Base-by-base conservation (phyloP, 176 grass and related monocot species). In the Hyparrhenia diplandra region DNA sequence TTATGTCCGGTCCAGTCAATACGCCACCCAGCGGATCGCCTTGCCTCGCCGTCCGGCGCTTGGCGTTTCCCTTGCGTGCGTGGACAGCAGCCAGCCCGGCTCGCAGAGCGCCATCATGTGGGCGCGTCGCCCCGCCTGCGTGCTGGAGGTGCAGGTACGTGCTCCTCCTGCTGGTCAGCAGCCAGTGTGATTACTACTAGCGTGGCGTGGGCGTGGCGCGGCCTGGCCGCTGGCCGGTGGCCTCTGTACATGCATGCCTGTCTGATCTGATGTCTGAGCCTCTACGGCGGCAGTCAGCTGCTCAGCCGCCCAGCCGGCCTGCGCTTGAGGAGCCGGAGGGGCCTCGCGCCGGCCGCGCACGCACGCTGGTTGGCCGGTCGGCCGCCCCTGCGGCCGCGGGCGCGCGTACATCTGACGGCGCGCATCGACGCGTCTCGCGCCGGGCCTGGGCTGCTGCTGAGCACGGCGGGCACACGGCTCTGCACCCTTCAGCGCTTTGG, bases 381-480 rank as follows among this genome's bases (percentile, higher is more conserved):
- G 14, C 2, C 43, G 41, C 10, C 75, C 75, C 37, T 52, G 17
- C 34, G 73, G 52, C 13, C 57, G 43, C 9, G 42, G 12, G 42
- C 3, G 42, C 3, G 2, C 25, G 7, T 0, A 5, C 61, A 31
- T 37, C 64, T 67, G 64, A 67, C 64, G 64, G 20, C 20, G 3
- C 74, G 28, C 28, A 67, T 66, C 76, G 76, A 67, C 76, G 76
- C 42, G 29, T 24, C 76, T 51, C 29, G 42, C 76, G 76, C 75
- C 75, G 75, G 25, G 24, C 16, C 45, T 47, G 1, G 11, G 41
- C 41, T 39, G 37, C 16, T 47, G 1, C 69, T 14, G 69, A 2
- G 14, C 8, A 28, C 43, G 8, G 21, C 31, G 30, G 6, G 17
- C 32, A n/a, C 18, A 20, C 21, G 21, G 3, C 54, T 24, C n/a